Percentiles rank a stretch among this genome's conserved stretches.
phyloP scores from a whole-genome alignment of 1,284 basidiomycete genomes.

The Malassezia cuniculi region DNA sequence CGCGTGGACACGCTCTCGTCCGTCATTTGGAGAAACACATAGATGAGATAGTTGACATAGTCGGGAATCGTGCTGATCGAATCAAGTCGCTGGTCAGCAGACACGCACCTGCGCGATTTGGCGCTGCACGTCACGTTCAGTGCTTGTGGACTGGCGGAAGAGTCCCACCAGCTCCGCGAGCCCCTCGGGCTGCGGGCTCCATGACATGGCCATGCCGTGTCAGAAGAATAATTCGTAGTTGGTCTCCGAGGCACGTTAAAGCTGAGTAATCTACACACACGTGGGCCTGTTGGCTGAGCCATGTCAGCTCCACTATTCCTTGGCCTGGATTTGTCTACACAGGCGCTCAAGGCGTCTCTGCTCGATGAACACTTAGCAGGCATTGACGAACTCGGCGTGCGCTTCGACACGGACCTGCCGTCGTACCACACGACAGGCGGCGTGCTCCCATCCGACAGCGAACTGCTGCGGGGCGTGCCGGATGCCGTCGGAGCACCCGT shows the following conservation, averaged over 20 bases:
- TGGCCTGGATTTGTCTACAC: constrained; percentile 74
- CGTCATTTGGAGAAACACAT: constrained; percentile 67
- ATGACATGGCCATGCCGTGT: constrained; percentile 18
- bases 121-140: constrained; percentile 31
- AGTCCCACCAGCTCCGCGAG: constrained; percentile 34
- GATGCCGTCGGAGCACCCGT: constrained; percentile 67
- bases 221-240: neutral
- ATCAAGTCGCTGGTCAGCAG: constrained; percentile 25
- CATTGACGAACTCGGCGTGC: constrained; percentile 60
- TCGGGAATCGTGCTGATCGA: constrained; percentile 34
- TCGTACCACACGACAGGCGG: constrained; percentile 56
- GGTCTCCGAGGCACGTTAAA: no score
- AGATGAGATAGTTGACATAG: constrained; percentile 89
- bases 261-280: no score
- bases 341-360: constrained; percentile 62
- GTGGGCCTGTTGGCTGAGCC: no score
- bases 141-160: constrained; percentile 35
- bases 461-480: constrained; percentile 29
- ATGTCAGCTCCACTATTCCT: constrained; percentile 60
- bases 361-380: constrained; percentile 55
- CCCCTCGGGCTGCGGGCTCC: constrained; percentile 34
- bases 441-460: constrained; percentile 13
- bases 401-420: constrained; percentile 68
- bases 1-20: constrained; percentile 79
- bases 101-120: constrained; percentile 27